Evolutionary conservation across 78 protist species (phyloP).

Genomic region (Dictyostelium discoideum): DNA sequence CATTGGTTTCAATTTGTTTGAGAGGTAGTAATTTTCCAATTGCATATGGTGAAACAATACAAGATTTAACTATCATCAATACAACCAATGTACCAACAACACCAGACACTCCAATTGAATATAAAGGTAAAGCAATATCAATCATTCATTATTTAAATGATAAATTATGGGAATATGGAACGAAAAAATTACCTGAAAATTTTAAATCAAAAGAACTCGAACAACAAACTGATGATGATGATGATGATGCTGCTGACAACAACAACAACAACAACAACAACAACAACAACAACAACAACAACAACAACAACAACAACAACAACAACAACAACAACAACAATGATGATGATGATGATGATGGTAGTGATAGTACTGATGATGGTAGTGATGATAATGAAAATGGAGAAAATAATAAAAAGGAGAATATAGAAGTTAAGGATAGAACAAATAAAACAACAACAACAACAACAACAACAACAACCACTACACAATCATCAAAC

Average conservation of each 20-base stretch:
- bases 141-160: constrained; percentile 53
- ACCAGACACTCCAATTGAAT: background rate
- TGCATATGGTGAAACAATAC: constrained; percentile 31
- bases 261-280: too few species aligned
- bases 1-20: constrained; percentile 35
- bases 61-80: background rate
- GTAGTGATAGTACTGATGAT: too few species aligned
- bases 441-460: background rate
- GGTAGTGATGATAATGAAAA: background rate
- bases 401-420: background rate
- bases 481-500: background rate
- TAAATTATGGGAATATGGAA: constrained; percentile 58
- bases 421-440: background rate
- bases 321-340: too few species aligned
- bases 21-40: constrained; percentile 12
- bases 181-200: constrained; percentile 35
- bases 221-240: background rate
- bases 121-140: constrained; percentile 36
- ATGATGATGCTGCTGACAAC: constrained; percentile 8
- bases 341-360: background rate
- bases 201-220: background rate
- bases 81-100: background rate
- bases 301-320: too few species aligned
- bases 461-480: constrained; percentile 18
- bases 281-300: too few species aligned